Conservation (phyloP, 2,329 filamentous ascomycete genomes). For the Alternaria rosae region DNA sequence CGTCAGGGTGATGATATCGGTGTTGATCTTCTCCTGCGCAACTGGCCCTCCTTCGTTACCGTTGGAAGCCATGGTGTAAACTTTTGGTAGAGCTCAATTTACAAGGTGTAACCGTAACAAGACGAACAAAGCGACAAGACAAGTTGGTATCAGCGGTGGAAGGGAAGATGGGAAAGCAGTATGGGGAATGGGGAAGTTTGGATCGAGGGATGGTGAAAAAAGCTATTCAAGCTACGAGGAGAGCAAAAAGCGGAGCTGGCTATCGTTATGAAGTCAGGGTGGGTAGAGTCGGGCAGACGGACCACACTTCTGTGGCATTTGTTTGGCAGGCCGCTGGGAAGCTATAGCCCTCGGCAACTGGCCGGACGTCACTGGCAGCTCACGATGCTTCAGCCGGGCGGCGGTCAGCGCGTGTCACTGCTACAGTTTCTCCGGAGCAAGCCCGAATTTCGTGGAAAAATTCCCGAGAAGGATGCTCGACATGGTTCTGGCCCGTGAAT, state of each 20-base stretch:
- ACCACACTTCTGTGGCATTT: slow-evolving; percentile 42
- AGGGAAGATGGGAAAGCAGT: slow-evolving; percentile 7
- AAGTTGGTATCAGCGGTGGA: neutral
- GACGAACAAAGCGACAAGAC: neutral
- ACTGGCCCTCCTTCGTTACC: slow-evolving; percentile 60
- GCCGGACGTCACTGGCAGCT: slow-evolving; percentile 33
- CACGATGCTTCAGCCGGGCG: slow-evolving; percentile 29
- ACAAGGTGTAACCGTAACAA: neutral
- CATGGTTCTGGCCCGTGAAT: slow-evolving; percentile 6
- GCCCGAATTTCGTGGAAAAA: slow-evolving; percentile 8
- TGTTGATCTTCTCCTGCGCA: slow-evolving; percentile 83
- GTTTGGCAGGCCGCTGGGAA: slow-evolving; percentile 32
- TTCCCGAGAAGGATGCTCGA: neutral
- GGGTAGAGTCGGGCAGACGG: slow-evolving; percentile 51
- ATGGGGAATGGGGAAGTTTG: slow-evolving; percentile 11
- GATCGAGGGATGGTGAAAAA: slow-evolving; percentile 11
- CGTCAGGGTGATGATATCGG: slow-evolving; percentile 93
- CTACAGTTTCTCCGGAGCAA: slow-evolving; percentile 12
- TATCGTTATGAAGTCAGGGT: slow-evolving; percentile 42
- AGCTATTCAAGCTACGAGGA: slow-evolving; percentile 12
- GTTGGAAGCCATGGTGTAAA: slow-evolving; percentile 49
- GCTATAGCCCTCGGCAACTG: slow-evolving; percentile 42
- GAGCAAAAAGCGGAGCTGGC: slow-evolving; percentile 24
- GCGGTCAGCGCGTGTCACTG: slow-evolving; percentile 11
- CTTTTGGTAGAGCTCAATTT: neutral